These are phyloP conservation scores for Clitopilus passeckerianus DNA, from an alignment of 768 basidiomycete species.

Conservation along the genomic window DNA sequence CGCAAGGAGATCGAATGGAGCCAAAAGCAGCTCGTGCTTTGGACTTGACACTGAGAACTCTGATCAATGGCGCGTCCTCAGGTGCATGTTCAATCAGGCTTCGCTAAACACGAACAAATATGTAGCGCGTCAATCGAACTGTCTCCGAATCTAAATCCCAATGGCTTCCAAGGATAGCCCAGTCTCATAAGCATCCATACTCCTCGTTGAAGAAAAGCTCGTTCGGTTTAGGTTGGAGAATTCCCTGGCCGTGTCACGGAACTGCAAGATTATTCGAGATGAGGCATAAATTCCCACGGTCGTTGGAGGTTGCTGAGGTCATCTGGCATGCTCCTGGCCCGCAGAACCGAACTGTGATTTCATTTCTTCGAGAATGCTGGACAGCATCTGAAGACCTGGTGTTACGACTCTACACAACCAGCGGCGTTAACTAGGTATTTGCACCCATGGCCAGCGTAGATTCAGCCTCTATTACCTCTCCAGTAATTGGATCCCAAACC, in stretches of 20 bases:
- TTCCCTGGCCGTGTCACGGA: too few relatives aligned
- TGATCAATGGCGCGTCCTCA: background rate
- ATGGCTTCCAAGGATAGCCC: background rate
- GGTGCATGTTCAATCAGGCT: background rate
- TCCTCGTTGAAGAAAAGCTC: background rate
- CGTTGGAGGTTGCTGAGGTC: background rate
- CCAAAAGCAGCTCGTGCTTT: background rate
- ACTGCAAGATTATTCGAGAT: background rate
- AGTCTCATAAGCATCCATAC: background rate
- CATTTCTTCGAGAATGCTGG: background rate
- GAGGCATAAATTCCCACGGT: background rate
- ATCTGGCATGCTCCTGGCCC: background rate
- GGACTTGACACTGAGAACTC: background rate
- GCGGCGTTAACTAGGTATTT: background rate
- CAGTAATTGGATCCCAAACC: slow-evolving; percentile 28
- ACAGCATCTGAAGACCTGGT: background rate
- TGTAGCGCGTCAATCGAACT: background rate
- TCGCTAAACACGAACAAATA: background rate
- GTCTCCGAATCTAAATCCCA: background rate
- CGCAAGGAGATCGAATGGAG: background rate
- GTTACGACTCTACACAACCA: background rate
- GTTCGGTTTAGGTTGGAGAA: background rate
- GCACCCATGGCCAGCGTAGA: slow-evolving; percentile 18
- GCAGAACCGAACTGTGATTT: background rate
- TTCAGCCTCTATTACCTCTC: slow-evolving; percentile 23